Base-by-base conservation (phyloP, 179 eudicot species). In the Patellifolia procumbens region DNA sequence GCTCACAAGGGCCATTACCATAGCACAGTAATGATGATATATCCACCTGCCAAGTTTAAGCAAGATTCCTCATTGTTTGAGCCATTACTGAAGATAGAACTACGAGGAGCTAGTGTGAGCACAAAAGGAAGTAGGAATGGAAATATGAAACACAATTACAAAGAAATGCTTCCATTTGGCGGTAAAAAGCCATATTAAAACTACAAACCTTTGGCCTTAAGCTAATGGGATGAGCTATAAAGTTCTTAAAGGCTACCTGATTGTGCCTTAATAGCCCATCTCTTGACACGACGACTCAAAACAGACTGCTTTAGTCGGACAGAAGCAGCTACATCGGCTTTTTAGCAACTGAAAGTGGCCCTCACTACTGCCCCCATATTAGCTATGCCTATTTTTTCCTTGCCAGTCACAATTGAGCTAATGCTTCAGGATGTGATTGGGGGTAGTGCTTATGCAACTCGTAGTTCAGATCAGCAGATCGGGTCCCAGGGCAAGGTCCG, bases 1-100 rank as follows among this genome's bases (percentile, higher is more conserved):
- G 83, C 99, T 95, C 81, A 95, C 96, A 63, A 95, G 88, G 68
- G 99, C 97, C 98, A 93, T 93, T 48, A 84, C 84, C 95, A 91
- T 95, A 75, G 99, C 99, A 84, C 89, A 95, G 65, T 95, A 95
- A 81, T 95, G 99, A 88, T 95, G 99, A 64, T 87, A 86, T 78
- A 95, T 88, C 97, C 99, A 93, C 99, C 99, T 95, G 88, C 56
- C 81, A 37, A 35, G 52, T 26, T 56, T 46, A 45, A 37, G 22
- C 42, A 55, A 53, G 15, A 29, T 58, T 52, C 55, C 31, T 68
- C 35, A 39, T 29, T 48, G 56, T 61, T 39, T 7, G 22, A 71
- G 34, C 20, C 35, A 29, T 26, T 77, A 68, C 68, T 32, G 28
- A 37, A 48, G 12, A 48, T 24, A 22, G 42, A 20, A 49, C 0